Evolutionary conservation across 768 basidiomycete species (phyloP).

Genomic region (Lepiota brunneoincarnata): DNA sequence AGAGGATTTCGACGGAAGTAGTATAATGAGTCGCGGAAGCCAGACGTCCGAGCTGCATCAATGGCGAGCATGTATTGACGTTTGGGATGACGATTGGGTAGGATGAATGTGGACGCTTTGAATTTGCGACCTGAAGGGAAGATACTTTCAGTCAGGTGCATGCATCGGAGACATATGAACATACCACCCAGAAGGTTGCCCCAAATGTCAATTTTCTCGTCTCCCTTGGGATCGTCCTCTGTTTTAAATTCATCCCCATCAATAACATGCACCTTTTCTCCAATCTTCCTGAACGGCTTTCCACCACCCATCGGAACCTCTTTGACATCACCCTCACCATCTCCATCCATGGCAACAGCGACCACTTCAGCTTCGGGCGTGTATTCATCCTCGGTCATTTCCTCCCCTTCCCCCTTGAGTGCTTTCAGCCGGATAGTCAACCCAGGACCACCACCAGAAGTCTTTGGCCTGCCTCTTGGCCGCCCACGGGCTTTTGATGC

Average conservation of each 20-base stretch:
- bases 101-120: conserved; percentile 86
- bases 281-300: conserved; percentile 71
- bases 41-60: conserved; percentile 93
- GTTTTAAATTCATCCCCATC: conserved; percentile 90
- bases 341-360: conserved; percentile 32
- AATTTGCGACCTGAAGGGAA: conserved; percentile 68
- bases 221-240: conserved; percentile 80
- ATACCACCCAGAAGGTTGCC: conserved; percentile 85
- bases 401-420: conserved; percentile 33
- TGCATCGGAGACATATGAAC: conserved; percentile 20
- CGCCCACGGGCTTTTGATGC: conserved; percentile 34
- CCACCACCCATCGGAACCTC: conserved; percentile 50
- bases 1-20: conserved; percentile 92
- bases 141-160: conserved; percentile 5
- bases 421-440: conserved; percentile 31
- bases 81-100: conserved; percentile 81
- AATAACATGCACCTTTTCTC: conserved; percentile 72
- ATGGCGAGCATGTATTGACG: conserved; percentile 94
- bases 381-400: conserved; percentile 34
- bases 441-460: conserved; percentile 25
- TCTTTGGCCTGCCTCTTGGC: conserved; percentile 17
- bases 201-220: conserved; percentile 85
- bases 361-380: conserved; percentile 23
- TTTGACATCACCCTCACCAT: conserved; percentile 36
- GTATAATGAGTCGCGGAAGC: conserved; percentile 96